Evolutionary conservation across 2,329 filamentous ascomycete species (phyloP).

Genomic region (Fusarium clavum): DNA sequence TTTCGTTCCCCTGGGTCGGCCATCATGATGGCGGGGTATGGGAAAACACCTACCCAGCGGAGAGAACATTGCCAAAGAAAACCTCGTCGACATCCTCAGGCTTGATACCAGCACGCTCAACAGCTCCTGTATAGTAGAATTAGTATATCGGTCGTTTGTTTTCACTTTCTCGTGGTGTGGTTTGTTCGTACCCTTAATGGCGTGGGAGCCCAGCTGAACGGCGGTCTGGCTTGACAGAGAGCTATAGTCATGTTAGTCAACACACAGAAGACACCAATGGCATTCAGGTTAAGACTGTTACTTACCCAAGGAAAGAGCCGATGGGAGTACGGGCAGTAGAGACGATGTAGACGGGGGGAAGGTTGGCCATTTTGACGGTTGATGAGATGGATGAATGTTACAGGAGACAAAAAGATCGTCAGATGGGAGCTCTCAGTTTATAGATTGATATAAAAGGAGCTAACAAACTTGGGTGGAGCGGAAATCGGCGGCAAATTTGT

Average conservation of each 20-base stretch:
- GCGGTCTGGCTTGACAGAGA: slow-evolving; percentile 90
- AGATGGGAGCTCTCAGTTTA: slow-evolving; percentile 23
- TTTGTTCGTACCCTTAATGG: slow-evolving; percentile 82
- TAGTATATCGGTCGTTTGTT: slow-evolving; percentile 1
- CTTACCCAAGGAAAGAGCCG: slow-evolving; percentile 92
- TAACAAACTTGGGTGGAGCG: slow-evolving; percentile 16
- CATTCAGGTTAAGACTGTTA: background rate
- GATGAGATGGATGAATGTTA: slow-evolving; percentile 21
- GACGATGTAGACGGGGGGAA: slow-evolving; percentile 95
- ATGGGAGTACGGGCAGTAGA: slow-evolving; percentile 90
- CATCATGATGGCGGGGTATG: slow-evolving; percentile 20
- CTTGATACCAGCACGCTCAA: slow-evolving; percentile 90
- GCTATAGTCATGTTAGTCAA: slow-evolving; percentile 60
- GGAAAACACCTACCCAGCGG: slow-evolving; percentile 78
- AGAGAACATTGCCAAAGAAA: slow-evolving; percentile 98
- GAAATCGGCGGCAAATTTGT: slow-evolving; percentile 41
- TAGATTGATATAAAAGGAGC: slow-evolving; percentile 21
- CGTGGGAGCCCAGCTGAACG: slow-evolving; percentile 86
- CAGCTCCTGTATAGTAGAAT: slow-evolving; percentile 67
- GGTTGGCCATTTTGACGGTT: slow-evolving; percentile 73
- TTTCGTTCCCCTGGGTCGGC: background rate
- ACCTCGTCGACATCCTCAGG: slow-evolving; percentile 93
- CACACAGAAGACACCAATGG: background rate
- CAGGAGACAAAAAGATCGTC: slow-evolving; percentile 16
- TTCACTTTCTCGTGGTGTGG: background rate